A percentile compares a stretch with the other conserved stretches of the same genome.
Evolutionary conservation across 2,329 filamentous ascomycete genomes (phyloP).

Genomic region (Furcasterigmium sp.): DNA sequence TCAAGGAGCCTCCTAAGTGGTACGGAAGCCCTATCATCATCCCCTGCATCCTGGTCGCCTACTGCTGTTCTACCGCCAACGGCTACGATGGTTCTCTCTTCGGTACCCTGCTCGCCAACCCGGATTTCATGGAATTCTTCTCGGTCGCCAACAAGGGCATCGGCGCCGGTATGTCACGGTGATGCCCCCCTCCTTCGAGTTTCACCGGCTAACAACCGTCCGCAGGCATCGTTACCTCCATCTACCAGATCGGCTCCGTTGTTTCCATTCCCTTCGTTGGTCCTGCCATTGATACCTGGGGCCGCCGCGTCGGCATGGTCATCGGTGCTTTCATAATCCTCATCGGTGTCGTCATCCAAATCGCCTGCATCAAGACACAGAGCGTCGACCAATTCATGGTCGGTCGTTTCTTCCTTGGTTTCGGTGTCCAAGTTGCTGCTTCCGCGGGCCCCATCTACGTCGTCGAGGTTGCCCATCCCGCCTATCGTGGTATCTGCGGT

Average conservation of each 20-base stretch:
- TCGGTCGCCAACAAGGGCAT: slow-evolving; percentile 35
- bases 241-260: slow-evolving; percentile 46
- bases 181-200: neutral
- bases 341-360: slow-evolving; percentile 23
- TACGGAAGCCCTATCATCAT: slow-evolving; percentile 12
- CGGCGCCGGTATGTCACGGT: slow-evolving; percentile 29
- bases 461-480: slow-evolving; percentile 58
- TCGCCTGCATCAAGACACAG: slow-evolving; percentile 17
- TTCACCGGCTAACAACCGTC: neutral
- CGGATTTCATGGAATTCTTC: slow-evolving; percentile 32
- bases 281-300: slow-evolving; percentile 40
- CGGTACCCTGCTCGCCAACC: slow-evolving; percentile 39
- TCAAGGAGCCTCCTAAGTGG: slow-evolving; percentile 21
- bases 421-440: slow-evolving; percentile 54
- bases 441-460: slow-evolving; percentile 59
- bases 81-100: slow-evolving; percentile 46
- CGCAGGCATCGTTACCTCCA: slow-evolving; percentile 32
- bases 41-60: slow-evolving; percentile 17
- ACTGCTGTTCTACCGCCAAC: slow-evolving; percentile 22
- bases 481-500: slow-evolving; percentile 55
- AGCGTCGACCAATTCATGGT: slow-evolving; percentile 48
- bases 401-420: slow-evolving; percentile 48
- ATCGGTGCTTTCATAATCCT: slow-evolving; percentile 37
- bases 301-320: slow-evolving; percentile 41
- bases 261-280: slow-evolving; percentile 43